These are phyloP conservation scores for Candida ficus DNA, from an alignment of 805 yeast species.

Conservation along the genomic window DNA sequence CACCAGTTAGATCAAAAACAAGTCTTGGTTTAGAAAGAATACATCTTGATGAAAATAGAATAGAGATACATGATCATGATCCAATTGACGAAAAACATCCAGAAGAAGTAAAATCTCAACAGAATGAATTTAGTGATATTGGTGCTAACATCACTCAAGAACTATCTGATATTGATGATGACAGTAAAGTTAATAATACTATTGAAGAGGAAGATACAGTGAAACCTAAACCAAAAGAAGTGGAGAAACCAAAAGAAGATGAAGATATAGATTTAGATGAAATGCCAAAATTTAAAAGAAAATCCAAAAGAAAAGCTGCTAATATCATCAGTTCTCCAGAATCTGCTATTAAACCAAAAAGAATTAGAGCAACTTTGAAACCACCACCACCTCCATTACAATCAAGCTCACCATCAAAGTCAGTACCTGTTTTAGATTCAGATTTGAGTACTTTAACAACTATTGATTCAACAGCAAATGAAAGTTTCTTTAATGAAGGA, in stretches of 20 bases:
- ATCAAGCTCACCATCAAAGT: neutral
- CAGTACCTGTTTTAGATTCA: neutral
- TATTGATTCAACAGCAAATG: neutral
- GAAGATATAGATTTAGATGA: slow-evolving; percentile 1
- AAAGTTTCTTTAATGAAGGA: neutral
- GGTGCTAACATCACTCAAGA: slow-evolving; percentile 24
- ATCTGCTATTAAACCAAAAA: neutral
- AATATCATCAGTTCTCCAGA: slow-evolving; percentile 1
- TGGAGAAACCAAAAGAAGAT: neutral
- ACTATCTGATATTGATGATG: slow-evolving; percentile 25
- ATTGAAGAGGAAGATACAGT: slow-evolving; percentile 8
- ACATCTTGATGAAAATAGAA: neutral
- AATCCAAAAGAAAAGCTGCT: neutral
- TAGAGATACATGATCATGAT: neutral
- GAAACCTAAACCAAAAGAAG: neutral
- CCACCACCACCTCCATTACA: neutral
- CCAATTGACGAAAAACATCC: neutral
- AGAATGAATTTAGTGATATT: slow-evolving; percentile 6
- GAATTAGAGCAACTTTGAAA: neutral
- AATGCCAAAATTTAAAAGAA: neutral
- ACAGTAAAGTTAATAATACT: slow-evolving; percentile 15
- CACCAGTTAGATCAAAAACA: neutral
- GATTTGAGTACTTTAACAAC: neutral
- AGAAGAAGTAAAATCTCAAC: neutral
- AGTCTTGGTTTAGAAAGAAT: neutral